Evolutionary conservation across 2,329 filamentous ascomycete species (phyloP), one percentile per base, ranked within the genome.

Genomic region (Fusarium mexicanum): DNA sequence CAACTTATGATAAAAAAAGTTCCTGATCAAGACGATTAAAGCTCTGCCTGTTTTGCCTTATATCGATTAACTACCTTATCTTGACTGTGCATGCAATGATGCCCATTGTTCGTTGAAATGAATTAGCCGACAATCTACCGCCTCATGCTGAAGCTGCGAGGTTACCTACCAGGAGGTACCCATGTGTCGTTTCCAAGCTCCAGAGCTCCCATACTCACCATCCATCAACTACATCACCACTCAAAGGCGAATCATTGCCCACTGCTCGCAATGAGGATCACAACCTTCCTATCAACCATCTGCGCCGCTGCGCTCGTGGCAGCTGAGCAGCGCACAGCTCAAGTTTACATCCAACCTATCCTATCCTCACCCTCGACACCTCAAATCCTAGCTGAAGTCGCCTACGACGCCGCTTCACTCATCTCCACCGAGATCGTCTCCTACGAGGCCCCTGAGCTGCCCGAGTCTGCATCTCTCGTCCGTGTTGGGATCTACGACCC

Each of bases 401-500:
- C 85, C 67, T 91, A 89, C 84, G 86, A 90, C 78, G 78, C 83
- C 35, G 80, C 82, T n/a, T 79, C 84, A 7, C 79, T 83, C 44
- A 80, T 81, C 46, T 81, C 83, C n/a, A 83, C 87, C 41, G 83
- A 86, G 40, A 79, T 92, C 38, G 71, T 85, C 51, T 85, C 86
- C 37, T 92, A 89, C 82, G 88, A 91, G 69, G 84, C 86, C 4
- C 90, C 90, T 46, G 87, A 89, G 51, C 79, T 89, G 14, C 83
- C 85, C 26, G 82, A 85, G 8, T 81, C 82, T 12, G 79, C 84
- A 10, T 76, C 79, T n/a, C 85, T 90, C 16, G 84, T 91, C 59
- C 88, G 90, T 71, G 82, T 92, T 55, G 91, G 90, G 44, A 78
- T 89, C 69, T 92, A 88, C 82, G 86, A 91, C 80, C 73, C 83